These are phyloP conservation scores for Colletotrichum tropicicola DNA, from an alignment of 2,329 filamentous ascomycete species.

Conservation along the genomic window DNA sequence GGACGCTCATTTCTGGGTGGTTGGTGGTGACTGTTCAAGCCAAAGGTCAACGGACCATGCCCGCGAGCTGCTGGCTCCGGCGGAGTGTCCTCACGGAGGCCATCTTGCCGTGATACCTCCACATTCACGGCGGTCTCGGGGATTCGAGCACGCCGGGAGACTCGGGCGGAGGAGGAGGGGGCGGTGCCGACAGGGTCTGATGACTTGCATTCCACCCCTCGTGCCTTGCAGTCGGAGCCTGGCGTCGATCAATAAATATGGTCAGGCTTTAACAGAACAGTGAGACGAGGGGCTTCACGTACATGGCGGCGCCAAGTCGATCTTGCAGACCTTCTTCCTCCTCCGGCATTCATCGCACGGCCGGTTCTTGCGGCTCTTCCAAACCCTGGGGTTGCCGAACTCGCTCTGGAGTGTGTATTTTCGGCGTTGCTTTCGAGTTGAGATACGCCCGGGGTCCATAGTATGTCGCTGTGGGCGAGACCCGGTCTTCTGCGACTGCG, in stretches of 20 bases:
- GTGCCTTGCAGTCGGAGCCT: slow-evolving; percentile 46
- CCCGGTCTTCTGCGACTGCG: too few species aligned
- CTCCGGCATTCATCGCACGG: slow-evolving; percentile 55
- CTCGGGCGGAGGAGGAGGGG: not conserved
- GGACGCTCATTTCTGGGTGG: too few species aligned
- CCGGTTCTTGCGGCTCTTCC: slow-evolving; percentile 54
- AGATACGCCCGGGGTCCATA: not conserved
- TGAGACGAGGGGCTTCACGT: slow-evolving; percentile 32
- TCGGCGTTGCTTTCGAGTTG: slow-evolving; percentile 32
- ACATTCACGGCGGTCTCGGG: not conserved
- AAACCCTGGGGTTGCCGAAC: slow-evolving; percentile 49
- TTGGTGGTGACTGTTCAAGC: too few species aligned
- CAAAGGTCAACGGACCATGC: too few species aligned
- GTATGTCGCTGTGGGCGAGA: not conserved
- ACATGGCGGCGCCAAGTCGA: slow-evolving; percentile 54
- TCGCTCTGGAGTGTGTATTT: slow-evolving; percentile 52
- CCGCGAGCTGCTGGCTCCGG: too few species aligned
- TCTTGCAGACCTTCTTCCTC: slow-evolving; percentile 57
- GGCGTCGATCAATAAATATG: not conserved
- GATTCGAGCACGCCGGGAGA: not conserved
- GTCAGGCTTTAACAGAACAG: not conserved
- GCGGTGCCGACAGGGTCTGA: not conserved
- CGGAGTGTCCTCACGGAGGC: not conserved
- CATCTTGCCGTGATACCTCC: too few species aligned
- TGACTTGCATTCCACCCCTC: slow-evolving; percentile 12